Conservation (phyloP, 176 grass and related monocot genomes). For the Echinochloa phyllopogon region DNA sequence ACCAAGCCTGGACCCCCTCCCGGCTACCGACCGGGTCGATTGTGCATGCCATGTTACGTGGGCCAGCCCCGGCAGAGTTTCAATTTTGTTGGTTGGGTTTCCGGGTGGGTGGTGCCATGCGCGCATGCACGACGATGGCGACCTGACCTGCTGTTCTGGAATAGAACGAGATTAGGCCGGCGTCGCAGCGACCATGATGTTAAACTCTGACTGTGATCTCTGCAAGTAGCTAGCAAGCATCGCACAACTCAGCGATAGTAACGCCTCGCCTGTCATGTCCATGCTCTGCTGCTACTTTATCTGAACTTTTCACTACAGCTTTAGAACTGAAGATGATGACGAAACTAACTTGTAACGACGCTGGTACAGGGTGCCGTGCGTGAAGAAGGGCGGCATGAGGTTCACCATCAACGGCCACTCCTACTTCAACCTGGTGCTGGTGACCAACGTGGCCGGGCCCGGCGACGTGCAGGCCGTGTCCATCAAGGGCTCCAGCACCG, state of each 20-base stretch:
- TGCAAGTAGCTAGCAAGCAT: conserved; percentile 1
- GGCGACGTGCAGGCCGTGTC: conserved; percentile 73
- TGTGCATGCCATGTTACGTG: conserved; percentile 23
- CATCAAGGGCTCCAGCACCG: conserved; percentile 76
- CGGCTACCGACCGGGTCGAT: no score
- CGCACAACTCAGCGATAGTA: background rate
- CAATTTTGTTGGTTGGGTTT: background rate
- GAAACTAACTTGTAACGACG: no score
- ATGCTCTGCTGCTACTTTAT: background rate
- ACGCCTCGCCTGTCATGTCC: background rate
- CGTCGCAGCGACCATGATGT: conserved; percentile 9
- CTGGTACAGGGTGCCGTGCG: conserved; percentile 59
- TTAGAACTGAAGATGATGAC: background rate
- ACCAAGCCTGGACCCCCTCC: background rate
- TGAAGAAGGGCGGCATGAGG: conserved; percentile 89
- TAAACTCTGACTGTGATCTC: background rate
- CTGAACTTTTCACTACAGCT: background rate
- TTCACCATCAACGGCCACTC: conserved; percentile 96
- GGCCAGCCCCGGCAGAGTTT: background rate
- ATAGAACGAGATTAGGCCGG: conserved; percentile 29
- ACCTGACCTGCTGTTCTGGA: background rate
- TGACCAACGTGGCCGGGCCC: conserved; percentile 88
- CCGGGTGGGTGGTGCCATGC: conserved; percentile 3
- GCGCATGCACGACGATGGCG: conserved; percentile 35
- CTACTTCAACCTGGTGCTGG: conserved; percentile 90